Evolutionary conservation across 305 asterid genomes (phyloP).

Genomic region (Coffea humblotiana): DNA sequence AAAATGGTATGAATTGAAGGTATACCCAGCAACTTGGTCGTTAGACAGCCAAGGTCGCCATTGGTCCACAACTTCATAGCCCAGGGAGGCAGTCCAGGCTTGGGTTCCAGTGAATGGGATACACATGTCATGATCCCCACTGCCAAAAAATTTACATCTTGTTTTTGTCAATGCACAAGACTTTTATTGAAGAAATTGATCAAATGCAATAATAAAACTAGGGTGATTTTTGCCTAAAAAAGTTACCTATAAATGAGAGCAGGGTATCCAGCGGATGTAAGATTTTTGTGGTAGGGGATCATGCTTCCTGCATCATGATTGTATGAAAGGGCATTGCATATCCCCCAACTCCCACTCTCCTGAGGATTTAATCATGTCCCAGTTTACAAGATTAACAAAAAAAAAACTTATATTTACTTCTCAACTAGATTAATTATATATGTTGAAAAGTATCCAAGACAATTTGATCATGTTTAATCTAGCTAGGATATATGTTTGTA

Average conservation of each 20-base stretch:
- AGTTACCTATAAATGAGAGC: constrained; percentile 55
- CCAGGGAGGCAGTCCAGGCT: constrained; percentile 57
- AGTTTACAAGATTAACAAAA: background rate
- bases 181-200: background rate
- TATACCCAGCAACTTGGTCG: constrained; percentile 32
- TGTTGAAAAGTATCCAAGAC: background rate
- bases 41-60: constrained; percentile 59
- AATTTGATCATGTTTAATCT: too few relatives aligned
- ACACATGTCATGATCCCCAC: constrained; percentile 75
- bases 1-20: background rate
- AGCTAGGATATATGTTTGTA: background rate
- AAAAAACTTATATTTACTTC: background rate
- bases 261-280: constrained; percentile 44
- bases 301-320: constrained; percentile 56
- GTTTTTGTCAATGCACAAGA: background rate
- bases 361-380: constrained; percentile 3
- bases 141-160: background rate
- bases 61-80: constrained; percentile 36
- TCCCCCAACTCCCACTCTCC: constrained; percentile 50
- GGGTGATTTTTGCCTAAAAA: too few relatives aligned
- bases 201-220: background rate
- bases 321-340: constrained; percentile 31
- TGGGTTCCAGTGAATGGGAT: constrained; percentile 62
- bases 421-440: background rate
- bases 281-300: constrained; percentile 52